Conservation (phyloP, 2,329 filamentous ascomycete species). For the Fusarium stilboides region DNA sequence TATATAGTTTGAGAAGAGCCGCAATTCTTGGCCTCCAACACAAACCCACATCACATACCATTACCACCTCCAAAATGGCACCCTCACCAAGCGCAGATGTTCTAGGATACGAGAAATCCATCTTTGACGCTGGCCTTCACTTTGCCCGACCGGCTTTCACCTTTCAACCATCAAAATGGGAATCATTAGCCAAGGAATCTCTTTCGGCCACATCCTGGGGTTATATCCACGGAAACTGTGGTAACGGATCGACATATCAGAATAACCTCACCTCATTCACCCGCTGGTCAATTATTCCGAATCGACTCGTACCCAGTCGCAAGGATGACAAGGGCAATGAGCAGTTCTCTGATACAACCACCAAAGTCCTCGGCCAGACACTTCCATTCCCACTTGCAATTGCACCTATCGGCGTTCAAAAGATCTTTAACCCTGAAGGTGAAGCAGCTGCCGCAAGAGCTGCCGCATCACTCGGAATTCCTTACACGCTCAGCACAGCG, state of each 20-base stretch:
- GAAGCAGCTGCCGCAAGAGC: constrained; percentile 15
- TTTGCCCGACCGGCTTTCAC: constrained; percentile 21
- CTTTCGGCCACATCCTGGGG: constrained; percentile 38
- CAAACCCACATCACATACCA: too few species aligned
- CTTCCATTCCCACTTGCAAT: constrained; percentile 30
- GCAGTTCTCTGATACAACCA: constrained; percentile 27
- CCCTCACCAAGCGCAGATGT: constrained; percentile 21
- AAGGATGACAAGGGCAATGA: constrained; percentile 28
- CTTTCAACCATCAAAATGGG: constrained; percentile 24
- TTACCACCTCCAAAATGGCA: background rate
- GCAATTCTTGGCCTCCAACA: too few species aligned
- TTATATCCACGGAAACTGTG: constrained; percentile 35
- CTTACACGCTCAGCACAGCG: constrained; percentile 24
- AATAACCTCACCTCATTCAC: constrained; percentile 29
- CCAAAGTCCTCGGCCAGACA: constrained; percentile 20
- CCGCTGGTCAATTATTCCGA: constrained; percentile 19
- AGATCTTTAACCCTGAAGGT: constrained; percentile 34
- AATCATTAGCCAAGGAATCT: constrained; percentile 20
- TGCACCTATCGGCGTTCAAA: constrained; percentile 25
- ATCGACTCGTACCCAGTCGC: constrained; percentile 18
- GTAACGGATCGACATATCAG: constrained; percentile 24
- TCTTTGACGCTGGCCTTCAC: constrained; percentile 19
- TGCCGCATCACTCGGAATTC: constrained; percentile 11
- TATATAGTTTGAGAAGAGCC: too few species aligned
- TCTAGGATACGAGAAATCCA: constrained; percentile 23